phyloP scores from a whole-genome alignment of 345 rosid species.

The Rhizophora apiculata region DNA sequence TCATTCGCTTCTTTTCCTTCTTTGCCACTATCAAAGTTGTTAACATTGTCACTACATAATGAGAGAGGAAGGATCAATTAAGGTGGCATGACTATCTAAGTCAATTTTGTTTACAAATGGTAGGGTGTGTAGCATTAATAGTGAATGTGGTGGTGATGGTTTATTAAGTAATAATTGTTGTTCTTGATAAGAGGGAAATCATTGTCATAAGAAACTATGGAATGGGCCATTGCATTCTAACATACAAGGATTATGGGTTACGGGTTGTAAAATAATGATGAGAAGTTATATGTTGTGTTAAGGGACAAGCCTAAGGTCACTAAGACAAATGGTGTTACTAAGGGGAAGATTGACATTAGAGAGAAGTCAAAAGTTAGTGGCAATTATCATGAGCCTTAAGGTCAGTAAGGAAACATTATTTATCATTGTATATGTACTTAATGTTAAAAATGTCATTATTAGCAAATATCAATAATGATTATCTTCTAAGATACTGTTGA shows the following conservation, averaged over 20 bases:
- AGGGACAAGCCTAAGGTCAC: not conserved
- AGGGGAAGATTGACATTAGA: too few relatives aligned
- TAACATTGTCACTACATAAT: constrained; percentile 16
- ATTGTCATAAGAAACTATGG: constrained; percentile 85
- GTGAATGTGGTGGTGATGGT: constrained; percentile 38
- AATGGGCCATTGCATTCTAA: constrained; percentile 46
- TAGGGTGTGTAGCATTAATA: constrained; percentile 25
- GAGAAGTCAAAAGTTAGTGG: too few relatives aligned
- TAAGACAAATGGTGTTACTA: too few relatives aligned
- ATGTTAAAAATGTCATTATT: too few relatives aligned
- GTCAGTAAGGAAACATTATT: too few relatives aligned
- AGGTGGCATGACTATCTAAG: constrained; percentile 32
- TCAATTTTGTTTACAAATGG: constrained; percentile 20
- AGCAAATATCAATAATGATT: too few relatives aligned
- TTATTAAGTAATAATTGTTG: constrained; percentile 45
- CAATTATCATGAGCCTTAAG: too few relatives aligned
- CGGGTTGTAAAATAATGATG: constrained; percentile 45
- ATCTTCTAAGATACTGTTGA: too few relatives aligned
- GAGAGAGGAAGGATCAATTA: constrained; percentile 28
- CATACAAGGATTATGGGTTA: constrained; percentile 21
- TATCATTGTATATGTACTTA: too few relatives aligned
- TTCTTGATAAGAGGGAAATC: constrained; percentile 71
- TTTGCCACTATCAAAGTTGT: constrained; percentile 20
- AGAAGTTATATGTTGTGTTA: constrained; percentile 27
- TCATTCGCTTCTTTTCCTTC: constrained; percentile 21